A percentile compares a stretch with the other conserved stretches of the same genome.
These are phyloP conservation scores for Vicia sativa DNA, from an alignment of 306 rosid species.

Conservation along the genomic window DNA sequence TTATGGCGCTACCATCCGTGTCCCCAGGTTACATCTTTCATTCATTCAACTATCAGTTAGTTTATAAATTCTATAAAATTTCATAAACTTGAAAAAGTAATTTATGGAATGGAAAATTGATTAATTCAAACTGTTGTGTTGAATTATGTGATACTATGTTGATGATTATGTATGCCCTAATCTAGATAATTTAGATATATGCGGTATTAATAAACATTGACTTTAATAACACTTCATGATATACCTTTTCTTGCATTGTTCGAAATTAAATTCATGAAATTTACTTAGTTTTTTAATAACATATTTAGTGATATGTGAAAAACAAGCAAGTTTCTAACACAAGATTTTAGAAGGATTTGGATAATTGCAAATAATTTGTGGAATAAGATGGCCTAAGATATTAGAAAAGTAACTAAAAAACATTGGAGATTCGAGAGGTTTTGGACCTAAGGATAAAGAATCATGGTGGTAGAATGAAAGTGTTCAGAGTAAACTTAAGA, in stretches of 20 bases:
- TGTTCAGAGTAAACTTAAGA: too few relatives aligned
- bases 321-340: too few relatives aligned
- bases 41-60: conserved; percentile 18
- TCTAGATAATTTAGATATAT: not conserved
- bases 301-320: not conserved
- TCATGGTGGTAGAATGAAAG: too few relatives aligned
- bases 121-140: not conserved
- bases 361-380: too few relatives aligned
- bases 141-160: not conserved
- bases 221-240: not conserved
- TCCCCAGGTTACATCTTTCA: conserved; percentile 53
- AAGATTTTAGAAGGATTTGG: too few relatives aligned
- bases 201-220: not conserved
- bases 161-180: not conserved
- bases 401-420: too few relatives aligned
- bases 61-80: not conserved
- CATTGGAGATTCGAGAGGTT: too few relatives aligned
- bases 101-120: not conserved
- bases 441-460: too few relatives aligned
- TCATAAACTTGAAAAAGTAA: not conserved
- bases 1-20: conserved; percentile 95
- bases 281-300: not conserved
- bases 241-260: not conserved
- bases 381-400: too few relatives aligned
- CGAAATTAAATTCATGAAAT: not conserved